Conservation (phyloP, 2,329 filamentous ascomycete species). For the Myriosclerotinia duriaeana region DNA sequence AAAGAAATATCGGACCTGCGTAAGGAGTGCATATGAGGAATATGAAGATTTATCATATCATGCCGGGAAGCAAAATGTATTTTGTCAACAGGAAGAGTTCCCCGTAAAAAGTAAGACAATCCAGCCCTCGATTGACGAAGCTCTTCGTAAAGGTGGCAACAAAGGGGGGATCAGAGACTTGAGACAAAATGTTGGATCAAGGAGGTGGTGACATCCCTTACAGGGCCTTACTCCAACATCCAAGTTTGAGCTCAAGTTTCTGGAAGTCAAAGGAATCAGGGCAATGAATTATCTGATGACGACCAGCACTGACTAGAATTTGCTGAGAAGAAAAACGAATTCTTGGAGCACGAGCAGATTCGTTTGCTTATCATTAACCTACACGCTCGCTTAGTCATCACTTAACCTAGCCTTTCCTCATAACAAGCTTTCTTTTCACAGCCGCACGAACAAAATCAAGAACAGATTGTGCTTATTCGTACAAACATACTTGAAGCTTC, state of each 20-base stretch:
- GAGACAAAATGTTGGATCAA: constrained; percentile 18
- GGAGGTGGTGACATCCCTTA: constrained; percentile 19
- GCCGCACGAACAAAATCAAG: not conserved
- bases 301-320: not conserved
- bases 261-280: not conserved
- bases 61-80: not conserved
- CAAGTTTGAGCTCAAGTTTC: not conserved
- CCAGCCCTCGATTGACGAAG: not conserved
- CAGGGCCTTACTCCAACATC: constrained; percentile 5
- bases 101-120: constrained; percentile 7
- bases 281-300: not conserved
- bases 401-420: not conserved
- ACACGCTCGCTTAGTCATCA: constrained; percentile 6
- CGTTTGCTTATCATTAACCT: not conserved
- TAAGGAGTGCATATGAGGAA: constrained; percentile 13
- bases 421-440: not conserved
- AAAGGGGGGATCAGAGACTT: not conserved
- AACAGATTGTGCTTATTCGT: not conserved
- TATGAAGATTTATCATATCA: constrained; percentile 3
- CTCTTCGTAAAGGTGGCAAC: constrained; percentile 4
- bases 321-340: not conserved
- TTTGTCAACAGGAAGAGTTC: constrained; percentile 11
- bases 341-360: not conserved
- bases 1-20: not conserved
- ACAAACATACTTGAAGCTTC: not conserved